Evolutionary conservation across 257 asterid genomes (phyloP), one percentile per base, ranked within the genome.

Genomic region (Eucommia ulmoides): DNA sequence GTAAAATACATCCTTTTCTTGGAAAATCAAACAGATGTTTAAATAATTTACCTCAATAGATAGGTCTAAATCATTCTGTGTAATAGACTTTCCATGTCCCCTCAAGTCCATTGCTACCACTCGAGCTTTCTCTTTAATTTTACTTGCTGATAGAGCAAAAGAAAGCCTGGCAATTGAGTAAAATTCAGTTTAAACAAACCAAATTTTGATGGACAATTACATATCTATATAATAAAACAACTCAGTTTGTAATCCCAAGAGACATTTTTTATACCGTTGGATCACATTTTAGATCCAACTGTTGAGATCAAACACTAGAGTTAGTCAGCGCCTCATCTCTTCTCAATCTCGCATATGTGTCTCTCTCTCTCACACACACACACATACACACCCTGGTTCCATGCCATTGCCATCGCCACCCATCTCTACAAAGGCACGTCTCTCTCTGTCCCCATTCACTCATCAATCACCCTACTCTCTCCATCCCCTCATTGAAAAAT

Each of bases 51-150:
- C 98, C 94, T 80, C 93, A 71, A 83, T 60, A 60, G 94, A 83
- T 53, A 91, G 74, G 66, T 91, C 93, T 53, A 80, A 66, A 59
- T 91, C 98, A 68, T 83, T 79, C 38, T 81, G 92, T 2, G 96
- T 81, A 70, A 55, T 52, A 47, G 98, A 74, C 65, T 86, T 91
- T 54, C 98, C 98, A 60, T 91, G 98, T 61, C 96, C 97, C 69
- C 97, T 80, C 61, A 89, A 60, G 75, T 89, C 97, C 91, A 89
- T 55, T 50, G 96, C 94, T 44, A 84, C 81, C 24, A 84, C 71
- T 52, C 79, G 78, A 65, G 77, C 82, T 54, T 78, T 82, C 67
- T 78, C 91, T 73, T 89, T 89, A 47, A 89, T 72, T 73, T 60
- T 83, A 50, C 74, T 67, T 33, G 94, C 93, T 45, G 88, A 67